Base-by-base conservation (phyloP, 257 asterid genomes). In the Nicotiana otophora region DNA sequence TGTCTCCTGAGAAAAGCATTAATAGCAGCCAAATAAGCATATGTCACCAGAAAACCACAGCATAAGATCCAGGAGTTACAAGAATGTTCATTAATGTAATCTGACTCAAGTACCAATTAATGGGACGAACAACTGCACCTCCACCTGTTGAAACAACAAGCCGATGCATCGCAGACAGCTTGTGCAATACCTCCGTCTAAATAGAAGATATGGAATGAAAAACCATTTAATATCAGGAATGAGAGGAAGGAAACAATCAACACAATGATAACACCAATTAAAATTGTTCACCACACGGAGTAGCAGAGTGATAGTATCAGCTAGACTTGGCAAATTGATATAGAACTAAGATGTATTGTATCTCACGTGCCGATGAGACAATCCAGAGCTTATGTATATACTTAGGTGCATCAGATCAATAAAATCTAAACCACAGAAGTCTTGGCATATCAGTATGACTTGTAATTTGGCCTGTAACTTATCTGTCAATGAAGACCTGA, bases 91-190 rank as follows among this genome's bases (percentile, higher is more conserved):
- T 34, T 78, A 72, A 51, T 51, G 16, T 51, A 28, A 75, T 82
- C 55, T 84, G 28, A 5, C 54, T 81, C 83, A 75, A 10, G 69
- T 96, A 96, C 98, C 99, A 94, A 91, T 96, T 96, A 83, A 92
- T 82, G 77, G 95, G 94, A 84, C 97, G 97, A 82, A 93, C 87
- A 82, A 96, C 98, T 23, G 97, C 98, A 85, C 98, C 98, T 76
- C 99, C 99, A 77, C 98, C 99, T 0, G 98, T 92, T 85, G 99
- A 96, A 87, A 94, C 89, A 85, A 96, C 95, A 82, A 93, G 82
- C 51, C 88, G 90, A 33, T 88, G 94, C 97, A 89, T 92, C 81
- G 69, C 78, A 64, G 99, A 94, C 77, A 94, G 84, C 90, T 92
- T 92, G 75, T 79, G 83, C 86, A 96, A 81, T 51, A 87, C 93